These are phyloP conservation scores for Fusarium coffeatum DNA, from an alignment of 2,329 filamentous ascomycete genomes.

Conservation along the genomic window DNA sequence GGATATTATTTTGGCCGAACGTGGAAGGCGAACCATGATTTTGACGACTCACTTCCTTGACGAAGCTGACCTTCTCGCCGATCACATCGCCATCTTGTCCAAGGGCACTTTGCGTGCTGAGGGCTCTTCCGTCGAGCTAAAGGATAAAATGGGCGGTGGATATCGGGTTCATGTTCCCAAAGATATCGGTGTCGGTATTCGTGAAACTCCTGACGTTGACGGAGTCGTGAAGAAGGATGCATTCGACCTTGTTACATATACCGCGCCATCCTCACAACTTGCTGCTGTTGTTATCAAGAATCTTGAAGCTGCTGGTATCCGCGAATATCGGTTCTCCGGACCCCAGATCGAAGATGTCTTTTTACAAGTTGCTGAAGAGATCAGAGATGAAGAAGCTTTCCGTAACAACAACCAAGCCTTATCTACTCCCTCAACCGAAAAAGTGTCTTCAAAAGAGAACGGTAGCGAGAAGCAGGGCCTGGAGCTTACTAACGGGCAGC, in stretches of 20 bases:
- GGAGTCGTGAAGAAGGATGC: slow-evolving; percentile 68
- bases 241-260: slow-evolving; percentile 79
- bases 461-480: slow-evolving; percentile 54
- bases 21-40: slow-evolving; percentile 83
- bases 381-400: slow-evolving; percentile 64
- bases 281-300: slow-evolving; percentile 77
- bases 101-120: slow-evolving; percentile 84
- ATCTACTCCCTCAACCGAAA: slow-evolving; percentile 37
- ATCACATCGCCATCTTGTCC: slow-evolving; percentile 88
- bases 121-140: slow-evolving; percentile 87
- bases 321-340: slow-evolving; percentile 85
- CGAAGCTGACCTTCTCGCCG: slow-evolving; percentile 89
- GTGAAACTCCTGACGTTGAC: slow-evolving; percentile 62
- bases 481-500: slow-evolving; percentile 74
- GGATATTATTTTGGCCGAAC: slow-evolving; percentile 90
- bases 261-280: slow-evolving; percentile 74
- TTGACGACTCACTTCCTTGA: slow-evolving; percentile 94
- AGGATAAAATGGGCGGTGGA: slow-evolving; percentile 82
- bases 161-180: slow-evolving; percentile 84
- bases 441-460: slow-evolving; percentile 40
- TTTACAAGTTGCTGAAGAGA: slow-evolving; percentile 84
- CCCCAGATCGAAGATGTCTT: slow-evolving; percentile 96
- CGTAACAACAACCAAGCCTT: slow-evolving; percentile 37
- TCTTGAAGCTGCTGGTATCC: slow-evolving; percentile 74
- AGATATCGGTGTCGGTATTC: slow-evolving; percentile 60